Evolutionary conservation across 805 yeast species (phyloP).

Genomic region (Wickerhamomyces chambardii): DNA sequence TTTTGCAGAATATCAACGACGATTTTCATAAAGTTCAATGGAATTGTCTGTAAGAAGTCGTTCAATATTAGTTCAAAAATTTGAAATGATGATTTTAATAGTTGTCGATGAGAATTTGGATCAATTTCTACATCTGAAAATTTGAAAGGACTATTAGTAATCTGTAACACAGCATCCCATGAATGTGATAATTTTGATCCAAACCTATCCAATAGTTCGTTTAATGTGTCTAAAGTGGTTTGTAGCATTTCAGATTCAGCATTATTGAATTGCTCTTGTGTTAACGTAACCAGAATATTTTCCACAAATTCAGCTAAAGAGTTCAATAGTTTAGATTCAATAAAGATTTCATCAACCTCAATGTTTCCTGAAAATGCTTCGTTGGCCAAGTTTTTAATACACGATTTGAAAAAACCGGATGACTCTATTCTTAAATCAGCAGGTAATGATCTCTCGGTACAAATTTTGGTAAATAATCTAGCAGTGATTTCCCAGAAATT

Average conservation of each 20-base stretch:
- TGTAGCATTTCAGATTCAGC: constrained; percentile 65
- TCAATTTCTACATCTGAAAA: constrained; percentile 20
- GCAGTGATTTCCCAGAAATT: constrained; percentile 39
- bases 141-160: constrained; percentile 48
- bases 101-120: constrained; percentile 16
- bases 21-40: constrained; percentile 49
- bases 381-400: constrained; percentile 26
- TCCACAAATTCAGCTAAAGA: constrained; percentile 38
- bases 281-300: constrained; percentile 25
- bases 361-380: constrained; percentile 6
- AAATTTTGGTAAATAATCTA: constrained; percentile 35
- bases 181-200: constrained; percentile 54
- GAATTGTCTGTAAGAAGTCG: constrained; percentile 71
- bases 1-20: constrained; percentile 65
- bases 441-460: constrained; percentile 31
- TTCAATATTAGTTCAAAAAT: constrained; percentile 78
- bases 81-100: constrained; percentile 66
- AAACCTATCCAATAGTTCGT: constrained; percentile 67
- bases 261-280: constrained; percentile 28
- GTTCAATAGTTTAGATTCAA: constrained; percentile 39
- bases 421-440: constrained; percentile 38
- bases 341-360: constrained; percentile 6
- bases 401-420: constrained; percentile 40
- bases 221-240: constrained; percentile 51
- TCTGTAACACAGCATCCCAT: constrained; percentile 67